Conservation (phyloP, 2,329 filamentous ascomycete genomes). For the Microdochium nivale region DNA sequence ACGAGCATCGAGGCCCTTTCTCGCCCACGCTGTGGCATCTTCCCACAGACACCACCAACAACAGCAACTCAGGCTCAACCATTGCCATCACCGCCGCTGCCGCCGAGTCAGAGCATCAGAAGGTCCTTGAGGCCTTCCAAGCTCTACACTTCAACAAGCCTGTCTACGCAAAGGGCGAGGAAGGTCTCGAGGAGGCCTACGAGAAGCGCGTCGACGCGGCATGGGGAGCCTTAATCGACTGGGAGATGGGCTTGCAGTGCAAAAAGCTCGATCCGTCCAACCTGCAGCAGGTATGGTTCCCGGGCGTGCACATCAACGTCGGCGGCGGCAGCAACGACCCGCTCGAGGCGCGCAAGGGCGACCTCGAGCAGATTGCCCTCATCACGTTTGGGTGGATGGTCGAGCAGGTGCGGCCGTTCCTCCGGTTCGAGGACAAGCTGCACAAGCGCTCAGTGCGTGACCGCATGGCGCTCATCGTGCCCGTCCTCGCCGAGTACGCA, state of each 20-base stretch:
- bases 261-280: slow-evolving; percentile 5
- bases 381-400: neutral
- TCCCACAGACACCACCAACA: neutral
- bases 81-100: neutral
- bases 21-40: slow-evolving; percentile 38
- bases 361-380: neutral
- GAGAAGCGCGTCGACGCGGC: neutral
- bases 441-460: neutral
- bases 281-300: slow-evolving; percentile 45
- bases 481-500: neutral
- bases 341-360: neutral
- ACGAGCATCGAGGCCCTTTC: slow-evolving; percentile 32
- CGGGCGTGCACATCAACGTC: slow-evolving; percentile 21
- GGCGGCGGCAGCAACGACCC: neutral
- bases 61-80: neutral
- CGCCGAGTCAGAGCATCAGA: neutral
- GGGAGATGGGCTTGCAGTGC: neutral
- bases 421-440: neutral
- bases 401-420: neutral
- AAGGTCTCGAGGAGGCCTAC: neutral
- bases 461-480: neutral
- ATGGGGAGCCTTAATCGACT: neutral
- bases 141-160: neutral
- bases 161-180: neutral
- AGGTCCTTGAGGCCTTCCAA: neutral